These are phyloP conservation scores for Alliaria petiolata DNA, from an alignment of 345 rosid species.

Conservation along the genomic window DNA sequence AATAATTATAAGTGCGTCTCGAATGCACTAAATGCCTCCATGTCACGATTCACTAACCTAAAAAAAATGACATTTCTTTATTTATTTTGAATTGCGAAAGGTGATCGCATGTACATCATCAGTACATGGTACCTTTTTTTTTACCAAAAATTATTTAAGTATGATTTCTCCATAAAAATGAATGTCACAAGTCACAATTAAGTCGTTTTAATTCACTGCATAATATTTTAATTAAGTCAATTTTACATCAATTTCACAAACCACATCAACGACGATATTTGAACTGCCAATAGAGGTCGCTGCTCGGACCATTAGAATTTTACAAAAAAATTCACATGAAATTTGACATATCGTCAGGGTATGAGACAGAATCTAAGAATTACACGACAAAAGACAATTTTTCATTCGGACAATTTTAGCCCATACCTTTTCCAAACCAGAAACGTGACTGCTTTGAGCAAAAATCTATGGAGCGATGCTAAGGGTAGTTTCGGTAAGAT, in stretches of 20 bases:
- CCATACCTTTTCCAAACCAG: conserved; percentile 21
- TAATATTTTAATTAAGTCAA: neutral
- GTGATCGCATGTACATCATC: too few species aligned
- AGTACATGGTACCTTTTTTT: neutral
- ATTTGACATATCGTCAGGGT: conserved; percentile 21
- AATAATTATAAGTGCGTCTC: conserved; percentile 14
- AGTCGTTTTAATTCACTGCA: neutral
- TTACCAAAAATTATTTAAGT: neutral
- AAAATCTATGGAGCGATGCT: neutral
- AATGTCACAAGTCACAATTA: too few species aligned
- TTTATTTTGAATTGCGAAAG: neutral
- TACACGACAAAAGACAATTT: conserved; percentile 33
- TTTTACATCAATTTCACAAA: neutral
- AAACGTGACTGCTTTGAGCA: conserved; percentile 15
- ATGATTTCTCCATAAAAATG: neutral
- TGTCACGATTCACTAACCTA: conserved; percentile 12
- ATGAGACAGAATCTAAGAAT: conserved; percentile 28
- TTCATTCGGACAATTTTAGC: conserved; percentile 30
- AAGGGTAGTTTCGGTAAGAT: conserved; percentile 22
- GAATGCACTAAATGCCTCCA: neutral
- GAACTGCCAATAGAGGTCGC: conserved; percentile 10
- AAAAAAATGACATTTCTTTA: neutral
- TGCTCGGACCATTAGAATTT: conserved; percentile 11
- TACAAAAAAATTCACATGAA: conserved; percentile 32
- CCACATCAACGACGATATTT: conserved; percentile 16